These are phyloP conservation scores for Yarrowia sp. DNA, from an alignment of 805 yeast species.

Conservation along the genomic window DNA sequence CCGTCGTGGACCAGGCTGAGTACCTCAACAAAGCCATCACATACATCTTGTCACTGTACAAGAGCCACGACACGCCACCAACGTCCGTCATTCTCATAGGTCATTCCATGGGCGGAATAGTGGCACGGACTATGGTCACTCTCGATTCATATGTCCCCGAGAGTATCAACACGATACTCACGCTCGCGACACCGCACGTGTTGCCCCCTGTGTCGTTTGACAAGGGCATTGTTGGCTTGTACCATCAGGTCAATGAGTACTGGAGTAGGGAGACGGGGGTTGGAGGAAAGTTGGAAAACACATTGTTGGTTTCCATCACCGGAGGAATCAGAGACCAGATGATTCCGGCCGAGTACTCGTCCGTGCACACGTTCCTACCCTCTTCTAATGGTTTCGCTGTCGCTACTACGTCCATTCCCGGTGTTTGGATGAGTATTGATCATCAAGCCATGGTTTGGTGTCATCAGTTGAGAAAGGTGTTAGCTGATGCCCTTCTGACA, in stretches of 20 bases:
- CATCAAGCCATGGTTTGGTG: conserved; percentile 96
- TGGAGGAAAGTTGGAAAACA: conserved; percentile 48
- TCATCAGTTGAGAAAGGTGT: conserved; percentile 64
- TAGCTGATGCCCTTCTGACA: conserved; percentile 59
- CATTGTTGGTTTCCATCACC: conserved; percentile 75
- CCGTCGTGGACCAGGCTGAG: conserved; percentile 89
- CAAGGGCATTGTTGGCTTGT: conserved; percentile 72
- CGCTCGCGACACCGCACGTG: conserved; percentile 85
- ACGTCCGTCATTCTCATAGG: conserved; percentile 73
- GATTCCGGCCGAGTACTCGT: conserved; percentile 85
- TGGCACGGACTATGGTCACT: conserved; percentile 76
- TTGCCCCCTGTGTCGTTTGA: conserved; percentile 90
- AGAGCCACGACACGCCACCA: conserved; percentile 41
- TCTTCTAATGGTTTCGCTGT: conserved; percentile 73
- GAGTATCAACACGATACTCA: conserved; percentile 75
- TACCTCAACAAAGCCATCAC: conserved; percentile 79
- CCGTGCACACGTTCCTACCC: conserved; percentile 67
- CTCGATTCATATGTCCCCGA: conserved; percentile 66
- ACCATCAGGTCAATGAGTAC: conserved; percentile 66
- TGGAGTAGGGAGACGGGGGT: conserved; percentile 58
- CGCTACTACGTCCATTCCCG: conserved; percentile 78
- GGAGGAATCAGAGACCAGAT: conserved; percentile 77
- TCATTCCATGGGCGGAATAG: conserved; percentile 97
- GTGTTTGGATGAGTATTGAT: conserved; percentile 89
- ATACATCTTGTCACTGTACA: conserved; percentile 68